Evolutionary conservation across 1,284 basidiomycete genomes (phyloP).

Genomic region (Inonotus obliquus): DNA sequence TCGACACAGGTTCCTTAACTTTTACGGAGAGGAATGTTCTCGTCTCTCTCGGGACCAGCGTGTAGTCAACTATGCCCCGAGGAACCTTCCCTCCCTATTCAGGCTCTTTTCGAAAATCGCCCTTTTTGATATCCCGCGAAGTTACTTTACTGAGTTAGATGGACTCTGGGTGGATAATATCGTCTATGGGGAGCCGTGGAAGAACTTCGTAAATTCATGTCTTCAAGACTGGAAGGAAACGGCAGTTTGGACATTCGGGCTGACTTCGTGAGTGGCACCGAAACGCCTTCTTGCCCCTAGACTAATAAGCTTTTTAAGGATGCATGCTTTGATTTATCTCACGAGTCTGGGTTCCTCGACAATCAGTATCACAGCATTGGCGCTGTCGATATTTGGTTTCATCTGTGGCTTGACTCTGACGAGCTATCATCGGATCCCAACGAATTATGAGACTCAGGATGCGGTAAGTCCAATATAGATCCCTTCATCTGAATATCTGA

Average conservation of each 20-base stretch:
- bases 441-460: slow-evolving; percentile 9
- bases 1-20: slow-evolving; percentile 25
- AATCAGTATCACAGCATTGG: slow-evolving; percentile 8
- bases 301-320: slow-evolving; percentile 4
- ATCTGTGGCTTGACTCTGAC: slow-evolving; percentile 5
- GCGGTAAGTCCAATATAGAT: slow-evolving; percentile 4
- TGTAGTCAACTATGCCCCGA: background rate
- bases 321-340: slow-evolving; percentile 11
- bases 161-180: slow-evolving; percentile 30
- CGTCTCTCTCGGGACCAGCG: slow-evolving; percentile 18
- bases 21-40: slow-evolving; percentile 17
- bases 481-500: background rate
- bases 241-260: slow-evolving; percentile 2
- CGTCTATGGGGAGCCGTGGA: slow-evolving; percentile 32
- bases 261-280: slow-evolving; percentile 2
- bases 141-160: slow-evolving; percentile 25
- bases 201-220: slow-evolving; percentile 25
- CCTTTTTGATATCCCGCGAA: slow-evolving; percentile 29
- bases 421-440: slow-evolving; percentile 4
- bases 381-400: slow-evolving; percentile 11
- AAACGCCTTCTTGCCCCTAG: background rate
- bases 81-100: slow-evolving; percentile 5
- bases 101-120: slow-evolving; percentile 4
- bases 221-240: slow-evolving; percentile 28
- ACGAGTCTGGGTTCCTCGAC: background rate